Evolutionary conservation across 1,284 basidiomycete genomes (phyloP), one percentile per base, ranked within the genome.

Genomic region (Entoloma clypeatum): DNA sequence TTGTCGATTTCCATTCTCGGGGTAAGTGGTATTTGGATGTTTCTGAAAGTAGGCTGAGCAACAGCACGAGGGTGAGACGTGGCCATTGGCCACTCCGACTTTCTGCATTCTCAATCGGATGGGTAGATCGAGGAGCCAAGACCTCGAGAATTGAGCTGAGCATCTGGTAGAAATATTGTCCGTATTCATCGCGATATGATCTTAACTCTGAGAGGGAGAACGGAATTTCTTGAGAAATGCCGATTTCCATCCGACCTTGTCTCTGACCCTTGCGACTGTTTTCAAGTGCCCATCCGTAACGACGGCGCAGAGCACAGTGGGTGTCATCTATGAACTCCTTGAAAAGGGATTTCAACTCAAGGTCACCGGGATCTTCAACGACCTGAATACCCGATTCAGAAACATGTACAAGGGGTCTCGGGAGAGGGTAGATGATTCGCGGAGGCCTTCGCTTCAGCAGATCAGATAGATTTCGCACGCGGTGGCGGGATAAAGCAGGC

Each of bases 1-100:
- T 37, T 13, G 29, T 45, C 1, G 19, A n/a, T 22, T 45, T 44
- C 71, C 69, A 71, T 8, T 40, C 24, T 0, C 8, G 7, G 6
- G 35, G 5, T 4, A 43, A 22, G 14, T 5, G 9, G 10, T 10
- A 17, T 7, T 6, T n/a, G 25, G 18, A 26, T 4, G 25, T 24
- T 11, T 16, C 23, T 14, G 28, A 36, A 30, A 64, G 50, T 5
- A 30, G 38, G 2, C 48, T 36, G 3, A 69, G 47, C 8, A 69
- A 45, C 0, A 50, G 33, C 21, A 48, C 44, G 2, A 43, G 29
- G 0, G 60, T 61, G 10, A 63, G 36, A 11, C 47, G 52, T 10
- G 59, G 60, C 60, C 60, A 62, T 22, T 57, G 39, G 1, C 53
- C 51, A 1, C 51, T 50, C 7, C 36, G 26, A 30, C 13, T 29